Conservation (phyloP, 306 rosid genomes). For the Castanea mollissima region DNA sequence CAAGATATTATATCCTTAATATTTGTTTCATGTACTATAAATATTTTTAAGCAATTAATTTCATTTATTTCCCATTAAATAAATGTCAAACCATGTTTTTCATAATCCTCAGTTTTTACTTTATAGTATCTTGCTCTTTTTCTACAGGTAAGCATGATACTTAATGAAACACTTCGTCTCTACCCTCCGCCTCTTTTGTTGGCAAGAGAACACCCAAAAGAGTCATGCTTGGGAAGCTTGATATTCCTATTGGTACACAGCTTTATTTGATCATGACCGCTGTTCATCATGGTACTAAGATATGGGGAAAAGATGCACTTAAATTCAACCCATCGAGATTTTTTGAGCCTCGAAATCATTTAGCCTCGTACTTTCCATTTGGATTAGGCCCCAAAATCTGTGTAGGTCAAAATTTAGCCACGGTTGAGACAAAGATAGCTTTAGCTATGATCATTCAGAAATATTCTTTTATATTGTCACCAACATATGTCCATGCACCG, state of each 20-base stretch:
- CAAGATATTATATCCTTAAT: too few relatives aligned
- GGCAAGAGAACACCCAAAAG: conserved; percentile 30
- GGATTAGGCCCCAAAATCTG: conserved; percentile 48
- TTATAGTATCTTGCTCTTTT: neutral
- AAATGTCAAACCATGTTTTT: neutral
- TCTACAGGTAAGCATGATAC: conserved; percentile 39
- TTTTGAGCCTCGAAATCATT: conserved; percentile 36
- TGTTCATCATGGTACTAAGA: conserved; percentile 39
- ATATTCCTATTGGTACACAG: conserved; percentile 40
- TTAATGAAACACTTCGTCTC: conserved; percentile 59
- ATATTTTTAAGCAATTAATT: neutral
- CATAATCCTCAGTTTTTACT: neutral
- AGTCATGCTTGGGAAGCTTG: conserved; percentile 38
- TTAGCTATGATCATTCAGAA: conserved; percentile 40
- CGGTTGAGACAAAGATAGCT: conserved; percentile 43
- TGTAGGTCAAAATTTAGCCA: conserved; percentile 47
- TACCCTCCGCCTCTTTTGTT: conserved; percentile 30
- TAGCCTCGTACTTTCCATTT: conserved; percentile 47
- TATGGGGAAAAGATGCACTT: conserved; percentile 62
- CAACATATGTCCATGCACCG: conserved; percentile 52
- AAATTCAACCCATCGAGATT: conserved; percentile 57
- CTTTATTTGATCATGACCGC: conserved; percentile 23
- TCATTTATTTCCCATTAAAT: neutral
- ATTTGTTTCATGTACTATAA: neutral
- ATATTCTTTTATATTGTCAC: conserved; percentile 40